Base-by-base conservation (phyloP, 1,139 yeast genomes). In the Suhomyces taliae region DNA sequence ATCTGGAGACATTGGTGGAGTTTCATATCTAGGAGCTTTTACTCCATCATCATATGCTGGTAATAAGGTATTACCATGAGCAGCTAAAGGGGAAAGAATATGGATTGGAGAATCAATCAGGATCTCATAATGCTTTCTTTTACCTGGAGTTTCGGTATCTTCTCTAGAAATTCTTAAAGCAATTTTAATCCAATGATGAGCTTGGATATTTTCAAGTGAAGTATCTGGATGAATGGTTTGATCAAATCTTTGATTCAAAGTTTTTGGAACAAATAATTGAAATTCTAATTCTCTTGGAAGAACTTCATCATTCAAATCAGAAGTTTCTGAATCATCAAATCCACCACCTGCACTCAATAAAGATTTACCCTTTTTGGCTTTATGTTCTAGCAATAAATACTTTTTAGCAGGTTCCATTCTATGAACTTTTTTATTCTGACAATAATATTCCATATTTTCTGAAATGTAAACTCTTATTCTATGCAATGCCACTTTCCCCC, bases 181-280 rank as follows among this genome's bases (percentile, higher is more conserved):
- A 11, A 93, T 79, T 65, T 91, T 93, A 57, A 93, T 82, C 97
- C 98, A 91, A 67, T 93, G 99, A 58, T 88, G 93, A 7, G 91
- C 78, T 65, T 89, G 89, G 53, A 93, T 88, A 56, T 83, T 82
- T 34, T 79, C 81, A 56, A 78, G 85, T 2, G 90, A 81, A 0
- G 97, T 88, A 64, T 91, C 93, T 1, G 97, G 95, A 59, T 88
- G 95, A 39, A 90, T 66, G 26, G 57, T 56, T 40, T 65, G 66
- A 44, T 68, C 62, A 51, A 69, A 67, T 58, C 77, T 70, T 48
- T 77, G 79, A 49, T 76, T 77, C 52, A 85, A 65, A 47, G 66
- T 68, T 50, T 79, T 81, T 1, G 98, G 98, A 24, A 93, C 85
- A 55, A 76, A 85, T 12, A 91, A 81, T 63, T 88, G 90, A 63